phyloP scores from a whole-genome alignment of 177 flowering plant species.

The Vitis hybrid region DNA sequence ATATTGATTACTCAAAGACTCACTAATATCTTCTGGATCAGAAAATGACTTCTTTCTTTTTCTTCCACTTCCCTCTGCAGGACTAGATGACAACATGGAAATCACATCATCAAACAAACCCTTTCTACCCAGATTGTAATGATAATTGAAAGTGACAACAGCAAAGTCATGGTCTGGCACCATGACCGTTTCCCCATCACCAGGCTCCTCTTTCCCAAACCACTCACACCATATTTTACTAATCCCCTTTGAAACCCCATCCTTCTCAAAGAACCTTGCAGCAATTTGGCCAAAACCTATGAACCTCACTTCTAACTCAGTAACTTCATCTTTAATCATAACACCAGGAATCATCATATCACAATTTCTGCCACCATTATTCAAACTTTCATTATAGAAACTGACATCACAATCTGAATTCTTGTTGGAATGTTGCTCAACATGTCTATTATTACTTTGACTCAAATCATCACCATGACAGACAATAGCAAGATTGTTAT shows the following conservation, averaged over 20 bases:
- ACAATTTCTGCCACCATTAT: constrained; percentile 11
- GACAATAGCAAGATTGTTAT: constrained; percentile 40
- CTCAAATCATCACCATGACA: constrained; percentile 19
- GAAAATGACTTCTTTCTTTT: constrained; percentile 62
- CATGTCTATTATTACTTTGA: neutral
- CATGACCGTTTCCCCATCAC: constrained; percentile 19
- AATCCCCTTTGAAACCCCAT: constrained; percentile 28
- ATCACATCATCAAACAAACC: constrained; percentile 45
- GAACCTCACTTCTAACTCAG: constrained; percentile 43
- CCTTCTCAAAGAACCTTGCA: constrained; percentile 48
- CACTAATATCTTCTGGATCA: constrained; percentile 67
- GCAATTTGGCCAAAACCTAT: constrained; percentile 72
- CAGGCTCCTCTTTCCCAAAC: constrained; percentile 50
- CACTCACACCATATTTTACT: constrained; percentile 90
- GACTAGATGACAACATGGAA: constrained; percentile 32
- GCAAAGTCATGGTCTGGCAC: constrained; percentile 67
- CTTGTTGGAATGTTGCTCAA: neutral
- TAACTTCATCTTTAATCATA: constrained; percentile 44
- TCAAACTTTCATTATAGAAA: constrained; percentile 7
- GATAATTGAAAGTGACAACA: constrained; percentile 61
- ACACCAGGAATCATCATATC: constrained; percentile 62
- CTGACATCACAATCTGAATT: constrained; percentile 10
- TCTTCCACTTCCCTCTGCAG: constrained; percentile 21
- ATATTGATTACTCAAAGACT: constrained; percentile 33
- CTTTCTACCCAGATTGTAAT: constrained; percentile 56